Evolutionary conservation across 2,329 filamentous ascomycete species (phyloP), one percentile per base, ranked within the genome.

Genomic region (Pseudogymnoascus verrucosus): DNA sequence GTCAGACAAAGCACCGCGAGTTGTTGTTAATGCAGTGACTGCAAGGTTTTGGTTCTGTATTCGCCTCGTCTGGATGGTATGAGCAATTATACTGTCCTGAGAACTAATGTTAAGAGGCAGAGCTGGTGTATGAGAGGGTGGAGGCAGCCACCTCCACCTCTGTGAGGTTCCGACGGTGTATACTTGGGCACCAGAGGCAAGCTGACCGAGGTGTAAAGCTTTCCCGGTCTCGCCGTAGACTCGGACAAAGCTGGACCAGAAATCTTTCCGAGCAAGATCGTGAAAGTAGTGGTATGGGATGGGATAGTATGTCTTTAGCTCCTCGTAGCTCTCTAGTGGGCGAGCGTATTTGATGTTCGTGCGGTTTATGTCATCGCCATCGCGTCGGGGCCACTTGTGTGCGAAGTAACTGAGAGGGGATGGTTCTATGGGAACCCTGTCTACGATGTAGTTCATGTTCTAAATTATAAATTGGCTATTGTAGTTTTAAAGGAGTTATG

Each of bases 361-460:
- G 19, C 47, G 47, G 4, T 19, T n/a, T n/a, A 57, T 57, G n/a
- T 57, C 47, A 14, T 57, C 12, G 26, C 47, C 47, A 19, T 57
- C 47, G 10, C n/a, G 47, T 8, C 47, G 47, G 26, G 47, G 47
- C 47, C 47, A 57, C 10, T 57, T 8, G 2, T 57, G 47, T 1
- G 47, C 47, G 8, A 57, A 57, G 10, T 57, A 57, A 7, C 8
- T 34, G 26, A 57, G 47, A 12, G 47, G 26, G n/a, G n/a, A 57
- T 4, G 26, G n/a, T 31, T 19, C 5, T 6, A 19, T 19, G 8
- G 47, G 47, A 34, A 57, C 26, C n/a, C 47, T 57, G n/a, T 57
- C 47, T 34, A 57, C n/a, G 26, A 57, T 12, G n/a, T 57, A 57
- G n/a, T 57, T 57, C n/a, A 57, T 34, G 47, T 57, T 57, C 47